Evolutionary conservation across 495 filamentous ascomycete genomes (phyloP).

Genomic region (Penicillium goetzii): DNA sequence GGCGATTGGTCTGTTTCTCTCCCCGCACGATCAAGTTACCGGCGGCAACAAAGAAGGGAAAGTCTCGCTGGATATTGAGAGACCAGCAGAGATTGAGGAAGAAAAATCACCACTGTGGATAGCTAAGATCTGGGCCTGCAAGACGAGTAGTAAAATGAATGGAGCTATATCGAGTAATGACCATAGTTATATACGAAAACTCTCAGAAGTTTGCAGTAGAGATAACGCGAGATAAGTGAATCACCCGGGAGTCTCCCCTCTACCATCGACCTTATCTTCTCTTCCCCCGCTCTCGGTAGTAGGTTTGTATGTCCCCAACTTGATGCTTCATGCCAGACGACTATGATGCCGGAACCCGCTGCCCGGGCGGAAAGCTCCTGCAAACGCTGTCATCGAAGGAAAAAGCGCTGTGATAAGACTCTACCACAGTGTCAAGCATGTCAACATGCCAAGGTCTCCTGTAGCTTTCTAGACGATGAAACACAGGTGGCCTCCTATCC

Average conservation of each 20-base stretch:
- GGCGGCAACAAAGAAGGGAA: not conserved
- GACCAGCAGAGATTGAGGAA: not conserved
- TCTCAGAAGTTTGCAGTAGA: not conserved
- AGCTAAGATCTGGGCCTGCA: not conserved
- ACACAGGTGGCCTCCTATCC: conserved; percentile 41
- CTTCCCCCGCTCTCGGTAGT: not conserved
- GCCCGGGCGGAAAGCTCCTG: conserved; percentile 34
- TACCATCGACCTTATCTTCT: conserved; percentile 15
- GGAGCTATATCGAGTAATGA: not conserved
- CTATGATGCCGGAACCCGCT: conserved; percentile 17
- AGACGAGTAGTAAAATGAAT: not conserved
- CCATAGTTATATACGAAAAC: not conserved
- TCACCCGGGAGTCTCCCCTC: not conserved
- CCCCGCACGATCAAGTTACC: conserved; percentile 7
- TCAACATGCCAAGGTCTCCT: conserved; percentile 34
- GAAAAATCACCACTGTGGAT: not conserved
- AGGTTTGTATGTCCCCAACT: not conserved
- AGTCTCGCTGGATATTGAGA: no score
- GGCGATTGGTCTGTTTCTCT: not conserved
- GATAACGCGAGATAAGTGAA: not conserved
- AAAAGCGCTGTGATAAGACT: conserved; percentile 43
- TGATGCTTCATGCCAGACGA: conserved; percentile 6
- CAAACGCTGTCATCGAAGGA: conserved; percentile 41
- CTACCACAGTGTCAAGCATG: conserved; percentile 42
- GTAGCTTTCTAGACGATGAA: conserved; percentile 44